Evolutionary conservation across 2,329 filamentous ascomycete species (phyloP).

Genomic region (Pseudofabraea citricarpa): DNA sequence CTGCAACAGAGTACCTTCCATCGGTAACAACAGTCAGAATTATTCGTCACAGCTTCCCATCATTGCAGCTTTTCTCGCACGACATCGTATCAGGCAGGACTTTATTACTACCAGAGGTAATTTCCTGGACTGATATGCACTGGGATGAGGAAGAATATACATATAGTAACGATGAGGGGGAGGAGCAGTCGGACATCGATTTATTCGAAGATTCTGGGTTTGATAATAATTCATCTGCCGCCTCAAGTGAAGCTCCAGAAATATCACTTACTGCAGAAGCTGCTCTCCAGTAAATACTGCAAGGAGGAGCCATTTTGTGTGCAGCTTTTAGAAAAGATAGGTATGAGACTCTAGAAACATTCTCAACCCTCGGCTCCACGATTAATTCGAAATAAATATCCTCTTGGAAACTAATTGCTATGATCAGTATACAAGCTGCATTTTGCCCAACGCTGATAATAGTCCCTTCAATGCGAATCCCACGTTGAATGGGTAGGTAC

Average conservation of each 20-base stretch:
- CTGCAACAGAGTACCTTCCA: not conserved
- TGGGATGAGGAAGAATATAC: constrained; percentile 2
- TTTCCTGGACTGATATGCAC: not conserved
- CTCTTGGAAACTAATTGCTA: too few relatives aligned
- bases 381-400: too few relatives aligned
- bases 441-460: too few relatives aligned
- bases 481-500: too few relatives aligned
- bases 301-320: too few relatives aligned
- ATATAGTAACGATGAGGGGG: not conserved
- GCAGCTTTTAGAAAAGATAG: too few relatives aligned
- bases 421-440: too few relatives aligned
- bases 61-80: not conserved
- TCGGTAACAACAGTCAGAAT: not conserved
- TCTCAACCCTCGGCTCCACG: too few relatives aligned
- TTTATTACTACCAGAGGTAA: not conserved
- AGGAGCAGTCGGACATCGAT: not conserved
- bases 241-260: not conserved
- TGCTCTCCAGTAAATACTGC: not conserved
- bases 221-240: not conserved
- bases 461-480: too few relatives aligned
- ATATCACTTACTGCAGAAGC: not conserved
- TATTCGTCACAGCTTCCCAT: not conserved
- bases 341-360: too few relatives aligned
- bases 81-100: not conserved
- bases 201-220: not conserved